Evolutionary conservation across 2,329 filamentous ascomycete genomes (phyloP), one percentile per base, ranked within the genome.

Genomic region (Monilinia fructigena): DNA sequence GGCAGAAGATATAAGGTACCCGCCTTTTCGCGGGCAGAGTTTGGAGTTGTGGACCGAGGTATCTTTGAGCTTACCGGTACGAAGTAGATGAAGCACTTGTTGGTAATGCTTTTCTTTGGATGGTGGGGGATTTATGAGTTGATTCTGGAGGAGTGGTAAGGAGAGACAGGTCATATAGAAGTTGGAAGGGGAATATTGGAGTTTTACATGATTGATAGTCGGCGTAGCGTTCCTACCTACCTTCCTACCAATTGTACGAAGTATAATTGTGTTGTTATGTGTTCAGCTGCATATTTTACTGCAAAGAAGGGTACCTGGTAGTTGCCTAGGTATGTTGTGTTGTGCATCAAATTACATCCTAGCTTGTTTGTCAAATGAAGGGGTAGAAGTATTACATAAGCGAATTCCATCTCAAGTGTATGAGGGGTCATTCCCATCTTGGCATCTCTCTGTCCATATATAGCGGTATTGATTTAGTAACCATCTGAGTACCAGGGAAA

Each of bases 381-480:
- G 55, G 26, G 55, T 47, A 47, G 16, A 59, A 23, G 56, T 23
- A 20, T 60, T 60, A 48, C 45, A 20, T 60, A 60, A 60, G 56
- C 56, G 48, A 7, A 2, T 5, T 55, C 12, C 42, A 59, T 48
- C 42, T 23, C 26, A 26, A 42, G 14, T 31, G 3, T 23, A 11
- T 16, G n/a, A 3, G 18, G 6, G 26, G 31, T 12, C 18, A 31
- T 10, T 28, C 20, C 28, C 4, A 59, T 35, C 56, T 48, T 59
- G 42, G 26, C 42, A 35, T 28, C 26, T 4, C 6, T 52, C 5
- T 4, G 6, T 28, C 23, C n/a, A 35, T 35, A n/a, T 23, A 14
- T 11, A 10, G 31, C 31, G 1, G 31, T 47, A n/a, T 47, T 23
- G 28, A 23, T 16, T 14, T 5, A 4, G 4, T 10, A 3, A 14